Evolutionary conservation across 352 stramenopile genomes (phyloP), one percentile per base, ranked within the genome.

Genomic region (Globisporangium paroecandrum): DNA sequence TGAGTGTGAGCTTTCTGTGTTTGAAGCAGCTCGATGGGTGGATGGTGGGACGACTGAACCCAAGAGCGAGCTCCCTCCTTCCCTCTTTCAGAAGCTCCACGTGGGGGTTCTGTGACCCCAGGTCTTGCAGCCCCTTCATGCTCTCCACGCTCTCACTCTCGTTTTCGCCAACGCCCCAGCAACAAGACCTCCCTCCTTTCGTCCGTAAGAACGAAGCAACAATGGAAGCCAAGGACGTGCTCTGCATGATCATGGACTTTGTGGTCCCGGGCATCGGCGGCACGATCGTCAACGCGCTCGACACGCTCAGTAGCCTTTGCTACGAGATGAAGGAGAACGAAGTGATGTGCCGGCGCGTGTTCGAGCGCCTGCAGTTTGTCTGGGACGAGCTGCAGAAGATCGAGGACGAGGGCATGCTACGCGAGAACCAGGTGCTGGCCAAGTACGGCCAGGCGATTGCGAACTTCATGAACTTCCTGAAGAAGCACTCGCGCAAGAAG

Each of bases 301-400:
- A 66, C 10, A 73, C 64, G 25, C 65, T 77, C 56, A 22, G 71
- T 22, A 61, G 62, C 25, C 67, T 81, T 9, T 76, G 75, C 43
- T 59, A 67, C 27, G 61, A 75, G 32, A 62, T 75, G 61, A 72
- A 75, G 51, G 72, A 77, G 62, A 63, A 66, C 47, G 59, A 72
- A 27, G 60, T 64, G 13, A 56, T 69, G 60, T 75, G 71, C 34
- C n/a, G 34, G 47, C 47, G 41, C 25, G 68, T 77, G 43, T 54
- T 68, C 38, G 51, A 64, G 54, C 71, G 69, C 4, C 56, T 75
- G 62, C 65, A 66, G 67, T 77, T 76, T 36, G 67, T 83, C 49
- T 55, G 68, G 36, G 69, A 73, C 49, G 74, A 81, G 54, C 72
- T 83, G 27, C 67, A 71, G 58, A 75, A 79, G 69, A 77, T 83